Percentiles rank a stretch among this genome's conserved stretches.
Evolutionary conservation across 140 eudicot genomes (phyloP).

Genomic region (Bidens hawaiensis): DNA sequence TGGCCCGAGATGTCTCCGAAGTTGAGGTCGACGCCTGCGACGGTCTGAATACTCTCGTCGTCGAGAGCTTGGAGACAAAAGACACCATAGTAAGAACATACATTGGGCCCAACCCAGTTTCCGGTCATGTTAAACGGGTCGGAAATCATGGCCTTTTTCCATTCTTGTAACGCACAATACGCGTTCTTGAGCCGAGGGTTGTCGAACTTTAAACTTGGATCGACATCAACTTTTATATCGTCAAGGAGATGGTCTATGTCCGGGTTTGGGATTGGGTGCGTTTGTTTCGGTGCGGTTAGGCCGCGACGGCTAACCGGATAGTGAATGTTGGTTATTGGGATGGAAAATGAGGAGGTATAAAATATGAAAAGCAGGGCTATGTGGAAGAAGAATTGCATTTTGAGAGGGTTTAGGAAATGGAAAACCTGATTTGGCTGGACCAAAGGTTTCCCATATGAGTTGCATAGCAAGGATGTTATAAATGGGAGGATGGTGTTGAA

Average conservation of each 20-base stretch:
- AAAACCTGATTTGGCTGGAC: constrained; percentile 17
- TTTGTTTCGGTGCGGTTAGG: constrained; percentile 11
- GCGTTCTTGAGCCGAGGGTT: constrained; percentile 53
- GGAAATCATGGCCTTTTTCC: constrained; percentile 63
- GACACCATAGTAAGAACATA: constrained; percentile 64
- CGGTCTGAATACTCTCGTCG: constrained; percentile 36
- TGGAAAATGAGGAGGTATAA: constrained; percentile 19
- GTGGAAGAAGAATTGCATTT: constrained; percentile 42
- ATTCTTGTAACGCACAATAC: constrained; percentile 61
- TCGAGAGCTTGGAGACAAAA: constrained; percentile 51
- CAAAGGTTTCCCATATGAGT: constrained; percentile 24
- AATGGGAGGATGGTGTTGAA: constrained; percentile 27
- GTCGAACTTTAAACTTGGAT: constrained; percentile 27
- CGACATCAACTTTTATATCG: constrained; percentile 19
- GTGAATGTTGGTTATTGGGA: constrained; percentile 32
- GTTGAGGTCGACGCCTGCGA: constrained; percentile 60
- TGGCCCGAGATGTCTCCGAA: constrained; percentile 67
- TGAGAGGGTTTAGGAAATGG: constrained; percentile 27
- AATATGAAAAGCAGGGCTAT: constrained; percentile 35
- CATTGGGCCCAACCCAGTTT: constrained; percentile 70
- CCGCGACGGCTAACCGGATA: constrained; percentile 38
- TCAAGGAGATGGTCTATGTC: constrained; percentile 19
- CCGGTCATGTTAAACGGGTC: constrained; percentile 54
- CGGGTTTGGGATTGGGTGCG: not conserved
- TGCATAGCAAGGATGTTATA: constrained; percentile 32